phyloP scores from a whole-genome alignment of 345 rosid species.

The Euclidium syriacum region DNA sequence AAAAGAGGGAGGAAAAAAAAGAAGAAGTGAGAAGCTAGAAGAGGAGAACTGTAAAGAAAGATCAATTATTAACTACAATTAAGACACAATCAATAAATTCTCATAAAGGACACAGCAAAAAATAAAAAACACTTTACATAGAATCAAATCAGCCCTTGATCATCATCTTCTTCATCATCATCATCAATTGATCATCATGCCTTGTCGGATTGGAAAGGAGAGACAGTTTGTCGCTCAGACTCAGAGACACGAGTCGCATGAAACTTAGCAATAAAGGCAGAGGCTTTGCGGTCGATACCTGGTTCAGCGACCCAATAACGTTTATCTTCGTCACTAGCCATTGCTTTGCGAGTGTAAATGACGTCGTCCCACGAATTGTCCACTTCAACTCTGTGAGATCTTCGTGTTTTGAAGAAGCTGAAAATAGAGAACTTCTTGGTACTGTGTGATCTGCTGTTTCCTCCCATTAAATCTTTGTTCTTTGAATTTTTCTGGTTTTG shows the following conservation, averaged over 20 bases:
- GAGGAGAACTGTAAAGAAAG: neutral
- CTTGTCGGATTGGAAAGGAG: constrained; percentile 24
- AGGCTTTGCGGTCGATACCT: constrained; percentile 50
- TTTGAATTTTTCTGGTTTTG: no score
- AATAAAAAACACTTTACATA: neutral
- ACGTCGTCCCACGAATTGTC: constrained; percentile 23
- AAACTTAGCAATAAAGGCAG: constrained; percentile 44
- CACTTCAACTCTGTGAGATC: constrained; percentile 28
- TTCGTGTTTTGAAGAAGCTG: constrained; percentile 31
- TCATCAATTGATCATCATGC: constrained; percentile 6
- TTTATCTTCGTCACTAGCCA: constrained; percentile 47
- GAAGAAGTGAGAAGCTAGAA: constrained; percentile 4
- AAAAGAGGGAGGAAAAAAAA: neutral
- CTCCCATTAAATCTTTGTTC: constrained; percentile 25
- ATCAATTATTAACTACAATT: constrained; percentile 9
- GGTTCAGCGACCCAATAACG: constrained; percentile 40
- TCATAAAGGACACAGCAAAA: neutral
- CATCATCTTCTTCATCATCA: constrained; percentile 3
- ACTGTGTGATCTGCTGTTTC: constrained; percentile 25
- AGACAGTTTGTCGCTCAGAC: constrained; percentile 28
- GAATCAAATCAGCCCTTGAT: constrained; percentile 11
- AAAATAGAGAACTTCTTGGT: constrained; percentile 33
- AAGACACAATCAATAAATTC: constrained; percentile 19
- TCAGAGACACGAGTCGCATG: constrained; percentile 35
- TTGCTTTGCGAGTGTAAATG: constrained; percentile 29